Base-by-base conservation (phyloP, 2,329 filamentous ascomycete species). In the Exophiala calicioides region DNA sequence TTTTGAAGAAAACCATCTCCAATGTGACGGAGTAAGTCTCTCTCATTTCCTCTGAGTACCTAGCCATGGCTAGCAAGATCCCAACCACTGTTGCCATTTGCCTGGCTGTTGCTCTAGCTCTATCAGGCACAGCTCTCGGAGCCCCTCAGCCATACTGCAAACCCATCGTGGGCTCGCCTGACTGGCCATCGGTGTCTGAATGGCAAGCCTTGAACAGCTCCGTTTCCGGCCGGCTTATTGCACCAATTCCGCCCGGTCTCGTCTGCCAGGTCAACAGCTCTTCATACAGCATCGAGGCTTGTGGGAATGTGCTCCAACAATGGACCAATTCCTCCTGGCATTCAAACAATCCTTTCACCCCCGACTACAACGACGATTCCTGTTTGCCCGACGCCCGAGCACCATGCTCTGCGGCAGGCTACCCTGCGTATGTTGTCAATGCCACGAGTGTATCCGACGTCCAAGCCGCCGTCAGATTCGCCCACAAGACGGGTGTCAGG, bases 311-410 rank as follows among this genome's bases (percentile, higher is more conserved):
- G 6, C 47, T 57, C 39, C 47, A 56, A 34, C 58, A 56, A 37
- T 70, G 67, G 67, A 21, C 18, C n/a, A 65, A 59, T 29, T 60
- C 63, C 33, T 60, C 63, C 10, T 72, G 67, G 55, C 68, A 74
- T 59, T 54, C 61, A 6, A 50, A 53, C 9, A 57, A 72, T 51
- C 69, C 69, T 12, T 72, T 46, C 68, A 67, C 38, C 59, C 58
- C 50, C 57, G 71, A 75, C 38, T 77, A 65, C 59, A 68, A 68
- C 48, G 76, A 79, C 56, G 74, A 74, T 60, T 71, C 74, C 9
- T 79, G 76, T 58, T 64, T 78, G 30, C 76, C 76, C 5, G 38
- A 38, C 24, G 23, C 50, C 12, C 18, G 19, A 24, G 50, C 47
- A 9, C 54, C 49, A 9, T 68, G 66, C 47, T 64, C 58, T 1